Base-by-base conservation (phyloP, 768 basidiomycete genomes). In the Crucibulum laeve region DNA sequence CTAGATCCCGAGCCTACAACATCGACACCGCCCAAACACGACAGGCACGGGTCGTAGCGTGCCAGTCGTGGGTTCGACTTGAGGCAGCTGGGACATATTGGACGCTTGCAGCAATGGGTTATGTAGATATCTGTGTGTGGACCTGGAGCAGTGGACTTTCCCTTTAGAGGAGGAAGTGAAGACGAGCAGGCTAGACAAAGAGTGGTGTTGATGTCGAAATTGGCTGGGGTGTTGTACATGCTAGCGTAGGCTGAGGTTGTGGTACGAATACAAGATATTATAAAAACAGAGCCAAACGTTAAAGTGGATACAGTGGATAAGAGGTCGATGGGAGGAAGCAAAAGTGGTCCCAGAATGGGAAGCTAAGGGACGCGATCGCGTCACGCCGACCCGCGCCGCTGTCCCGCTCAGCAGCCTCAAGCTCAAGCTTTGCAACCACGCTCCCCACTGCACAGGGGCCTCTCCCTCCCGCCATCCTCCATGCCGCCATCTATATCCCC, bases 11-110 rank as follows among this genome's bases (percentile, higher is more conserved):
- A 22, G 47, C 52, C 54, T 22, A 70, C 53, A 6, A 73, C 71
- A 13, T 58, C 70, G 1, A 80, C 73, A 2, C 83, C 83, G 10
- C 71, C 76, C 1, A 86, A 68, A 55, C 87, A 89, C 5, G 71
- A 69, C 14, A 90, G 61, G 58, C 87, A 90, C 5, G 87, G 87
- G 54, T 87, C 65, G 54, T 88, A 89, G 44, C 79, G 67, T 25
- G 70, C 63, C 17, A 88, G 68, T 14, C 87, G 74, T 0, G 84
- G 80, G 55, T 87, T 88, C 2, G 64, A 56, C 1, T 58, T 43
- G 17, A 83, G 61, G 54, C 87, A 90, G 2, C 56, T 43, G 4
- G 70, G 65, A 51, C 87, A 90, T 40, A 90, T 89, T 3, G 76
- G 77, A 0, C 77, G 73, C 5, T 54, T 47, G 63, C 87, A 90